These are phyloP conservation scores for Glycine latifolia DNA, from an alignment of 306 rosid species.

Conservation along the genomic window DNA sequence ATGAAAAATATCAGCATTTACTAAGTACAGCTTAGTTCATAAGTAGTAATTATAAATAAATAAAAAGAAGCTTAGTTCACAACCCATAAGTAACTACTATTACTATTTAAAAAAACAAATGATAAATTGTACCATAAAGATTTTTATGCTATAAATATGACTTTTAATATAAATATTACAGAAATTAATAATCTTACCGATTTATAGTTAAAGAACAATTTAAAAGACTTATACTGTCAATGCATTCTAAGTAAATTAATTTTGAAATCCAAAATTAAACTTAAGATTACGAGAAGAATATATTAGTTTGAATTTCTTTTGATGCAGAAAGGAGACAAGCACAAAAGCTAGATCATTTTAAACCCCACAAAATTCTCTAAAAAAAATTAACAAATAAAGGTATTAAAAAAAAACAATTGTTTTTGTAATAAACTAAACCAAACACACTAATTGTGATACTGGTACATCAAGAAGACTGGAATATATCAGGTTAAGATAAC, in stretches of 20 bases:
- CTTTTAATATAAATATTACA: too few species aligned
- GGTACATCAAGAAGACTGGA: background rate
- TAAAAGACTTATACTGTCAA: too few species aligned
- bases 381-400: background rate
- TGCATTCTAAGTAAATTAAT: too few species aligned
- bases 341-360: background rate
- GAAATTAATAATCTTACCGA: too few species aligned
- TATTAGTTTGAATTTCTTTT: background rate
- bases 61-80: background rate
- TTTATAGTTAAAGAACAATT: too few species aligned
- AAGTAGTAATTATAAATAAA: too few species aligned
- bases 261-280: too few species aligned
- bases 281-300: too few species aligned
- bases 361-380: background rate
- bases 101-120: background rate
- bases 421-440: too few species aligned
- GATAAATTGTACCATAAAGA: background rate
- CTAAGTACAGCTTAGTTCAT: background rate
- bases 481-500: too few species aligned
- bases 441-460: background rate
- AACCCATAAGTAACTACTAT: background rate
- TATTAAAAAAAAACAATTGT: too few species aligned
- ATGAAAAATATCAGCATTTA: background rate
- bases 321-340: background rate
- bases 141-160: background rate